Percentiles rank a stretch among this genome's conserved stretches.
Evolutionary conservation across 2,329 filamentous ascomycete genomes (phyloP).

Genomic region (Pseudogymnoascus verrucosus): DNA sequence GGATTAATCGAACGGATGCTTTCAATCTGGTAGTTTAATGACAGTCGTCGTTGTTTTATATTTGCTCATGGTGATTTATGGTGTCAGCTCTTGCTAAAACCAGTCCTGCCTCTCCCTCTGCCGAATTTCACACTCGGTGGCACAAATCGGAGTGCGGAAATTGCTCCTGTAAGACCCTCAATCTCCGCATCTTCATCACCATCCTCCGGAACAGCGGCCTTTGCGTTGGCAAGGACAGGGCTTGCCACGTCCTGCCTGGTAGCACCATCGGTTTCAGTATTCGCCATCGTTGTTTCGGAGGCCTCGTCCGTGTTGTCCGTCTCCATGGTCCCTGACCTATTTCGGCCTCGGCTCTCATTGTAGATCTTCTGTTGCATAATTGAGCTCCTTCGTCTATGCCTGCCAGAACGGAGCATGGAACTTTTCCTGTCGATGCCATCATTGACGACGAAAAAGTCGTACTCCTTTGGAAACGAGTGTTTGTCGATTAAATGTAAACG

Average conservation of each 20-base stretch:
- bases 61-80: not conserved
- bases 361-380: constrained; percentile 27
- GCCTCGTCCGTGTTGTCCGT: constrained; percentile 1
- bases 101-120: constrained; percentile 23
- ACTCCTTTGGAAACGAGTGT: constrained; percentile 82
- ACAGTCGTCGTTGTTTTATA: not conserved
- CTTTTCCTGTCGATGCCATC: constrained; percentile 80
- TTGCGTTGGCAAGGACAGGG: constrained; percentile 16
- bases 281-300: constrained; percentile 22
- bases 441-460: constrained; percentile 80
- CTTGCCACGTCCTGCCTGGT: constrained; percentile 14
- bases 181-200: constrained; percentile 38
- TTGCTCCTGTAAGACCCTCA: constrained; percentile 55
- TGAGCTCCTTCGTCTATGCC: constrained; percentile 41
- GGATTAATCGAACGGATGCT: constrained; percentile 4
- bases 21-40: constrained; percentile 7
- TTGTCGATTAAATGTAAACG: constrained; percentile 88
- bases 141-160: constrained; percentile 66
- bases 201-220: constrained; percentile 12
- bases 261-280: constrained; percentile 15
- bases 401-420: constrained; percentile 63
- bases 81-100: constrained; percentile 20
- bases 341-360: constrained; percentile 17
- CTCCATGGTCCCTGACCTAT: constrained; percentile 16
- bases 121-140: constrained; percentile 61